A percentile compares a stretch with the other conserved stretches of the same genome.
These are phyloP conservation scores for Mortierella sp. DNA, from an alignment of 371 early-diverging fungal species.

Conservation along the genomic window DNA sequence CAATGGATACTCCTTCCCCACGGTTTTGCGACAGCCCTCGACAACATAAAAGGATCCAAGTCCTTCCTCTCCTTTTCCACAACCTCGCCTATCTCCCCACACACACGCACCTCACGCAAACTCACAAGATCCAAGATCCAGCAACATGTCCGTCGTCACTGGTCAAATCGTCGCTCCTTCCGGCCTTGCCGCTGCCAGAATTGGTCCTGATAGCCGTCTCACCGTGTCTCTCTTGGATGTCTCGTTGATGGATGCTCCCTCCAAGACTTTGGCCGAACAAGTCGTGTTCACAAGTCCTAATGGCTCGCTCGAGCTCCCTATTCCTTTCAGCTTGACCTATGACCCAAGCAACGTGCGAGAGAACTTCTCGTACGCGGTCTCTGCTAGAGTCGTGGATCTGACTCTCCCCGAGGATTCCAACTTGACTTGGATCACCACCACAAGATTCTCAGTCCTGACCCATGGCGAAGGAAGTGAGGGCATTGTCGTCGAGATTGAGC, in stretches of 20 bases:
- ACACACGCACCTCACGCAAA: background rate
- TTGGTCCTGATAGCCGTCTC: slow-evolving; percentile 24
- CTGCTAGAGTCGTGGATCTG: too few species aligned
- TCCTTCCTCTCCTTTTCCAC: too few species aligned
- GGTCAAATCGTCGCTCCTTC: slow-evolving; percentile 12
- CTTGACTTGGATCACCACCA: slow-evolving; percentile 28
- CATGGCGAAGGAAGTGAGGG: slow-evolving; percentile 2
- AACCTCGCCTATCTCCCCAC: background rate
- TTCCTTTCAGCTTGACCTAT: slow-evolving; percentile 20
- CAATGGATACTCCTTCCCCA: too few species aligned
- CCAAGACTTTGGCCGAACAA: slow-evolving; percentile 20
- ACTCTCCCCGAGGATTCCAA: too few species aligned
- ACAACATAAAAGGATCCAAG: too few species aligned
- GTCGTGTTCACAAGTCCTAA: slow-evolving; percentile 4
- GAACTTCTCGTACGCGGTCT: background rate
- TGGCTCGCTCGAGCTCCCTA: slow-evolving; percentile 16
- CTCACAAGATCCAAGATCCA: too few species aligned
- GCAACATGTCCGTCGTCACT: slow-evolving; percentile 17
- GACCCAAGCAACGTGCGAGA: slow-evolving; percentile 1
- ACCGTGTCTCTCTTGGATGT: slow-evolving; percentile 24
- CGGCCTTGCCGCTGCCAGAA: background rate
- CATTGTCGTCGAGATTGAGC: slow-evolving; percentile 17
- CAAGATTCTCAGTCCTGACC: slow-evolving; percentile 16
- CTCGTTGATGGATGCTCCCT: slow-evolving; percentile 33
- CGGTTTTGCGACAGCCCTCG: too few species aligned